Evolutionary conservation across 805 yeast species (phyloP), one percentile per base, ranked within the genome.

Genomic region (Sungouiella thailandica): DNA sequence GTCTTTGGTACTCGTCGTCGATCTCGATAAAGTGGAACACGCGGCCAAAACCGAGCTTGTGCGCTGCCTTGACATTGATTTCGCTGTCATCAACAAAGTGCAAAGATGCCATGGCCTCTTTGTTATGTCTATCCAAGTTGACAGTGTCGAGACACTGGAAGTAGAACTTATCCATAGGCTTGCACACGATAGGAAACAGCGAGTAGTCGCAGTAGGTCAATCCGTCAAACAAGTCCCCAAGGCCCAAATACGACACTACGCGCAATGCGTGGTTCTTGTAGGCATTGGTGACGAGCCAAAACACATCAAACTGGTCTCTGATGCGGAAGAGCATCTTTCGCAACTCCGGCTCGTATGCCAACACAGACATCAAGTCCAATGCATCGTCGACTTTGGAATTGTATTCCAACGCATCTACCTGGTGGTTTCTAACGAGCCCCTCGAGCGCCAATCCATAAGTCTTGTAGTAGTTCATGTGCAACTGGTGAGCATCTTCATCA

Each of bases 271-370:
- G 98, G 50, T 78, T 87, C 53, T 81, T 80, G 62, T 90, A 90
- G 2, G 98, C 97, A 56, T 90, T 90, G 4, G 98, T 90, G 51
- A 87, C 83, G 28, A 93, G 70, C 98, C 98, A 90, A 43, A 90
- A 63, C 50, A 80, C 70, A 48, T 79, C 81, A 37, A 81, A 77
- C 42, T 77, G 74, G 22, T 55, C 47, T 38, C 57, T 68, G 45
- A 83, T 44, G 7, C 59, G 48, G 3, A 71, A 35, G 28, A 83
- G 58, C 70, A 77, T 59, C 17, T 69, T 57, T 40, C 89, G 65
- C 35, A 81, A 60, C 25, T 60, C 54, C 4, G 57, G 57, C 46
- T 82, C 77, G 28, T 89, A 94, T 31, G 65, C 57, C 36, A 90
- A 67, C n/a, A 88, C 80, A 32, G 74, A 65, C 39, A 86, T 89